Base-by-base conservation (phyloP, 768 basidiomycete genomes). In the Leucosporidium creatinivorum region DNA sequence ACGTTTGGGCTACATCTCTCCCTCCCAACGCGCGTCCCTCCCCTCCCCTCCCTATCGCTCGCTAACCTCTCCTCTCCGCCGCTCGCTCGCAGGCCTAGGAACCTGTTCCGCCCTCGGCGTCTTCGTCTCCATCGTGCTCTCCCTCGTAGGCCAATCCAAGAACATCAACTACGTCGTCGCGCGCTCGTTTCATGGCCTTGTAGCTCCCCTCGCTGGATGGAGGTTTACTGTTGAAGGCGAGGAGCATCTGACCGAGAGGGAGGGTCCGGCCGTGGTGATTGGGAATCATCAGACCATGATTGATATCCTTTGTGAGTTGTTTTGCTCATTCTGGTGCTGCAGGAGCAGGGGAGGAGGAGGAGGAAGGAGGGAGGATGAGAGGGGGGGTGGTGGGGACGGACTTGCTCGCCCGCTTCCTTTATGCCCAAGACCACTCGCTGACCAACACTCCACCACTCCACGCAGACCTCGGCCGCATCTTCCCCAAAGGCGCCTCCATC, bases 251-350 rank as follows among this genome's bases (percentile, higher is more conserved):
- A 83, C 81, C n/a, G 73, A 74, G 17, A 80, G 81, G 59, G 17
- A 65, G 21, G 56, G 50, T 10, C 73, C 73, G 0, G 70, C 68
- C n/a, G 70, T 76, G 25, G 63, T 91, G 31, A 84, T 97, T 76
- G 85, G 84, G 18, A 98, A 97, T 76, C 94, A 98, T 77, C 94
- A 98, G 81, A 92, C 88, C 66, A 88, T 92, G 85, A 77, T 96
- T 54, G 92, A 96, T 78, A 84, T 99, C 68, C 77, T 94, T 47
- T 85, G 85, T 74, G 79, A 92, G 62, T 52, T 18, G 61, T 52
- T 10, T 33, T 56, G 39, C 39, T 56, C 26, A 2, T 15, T 54
- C 13, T 54, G 33, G 5, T 33, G 33, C n/a, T n/a, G n/a, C n/a
- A n/a, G n/a, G n/a, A n/a, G n/a, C n/a, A n/a, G n/a, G n/a, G n/a